Evolutionary conservation across 1,284 basidiomycete genomes (phyloP).

Genomic region (Marasmius sp.): DNA sequence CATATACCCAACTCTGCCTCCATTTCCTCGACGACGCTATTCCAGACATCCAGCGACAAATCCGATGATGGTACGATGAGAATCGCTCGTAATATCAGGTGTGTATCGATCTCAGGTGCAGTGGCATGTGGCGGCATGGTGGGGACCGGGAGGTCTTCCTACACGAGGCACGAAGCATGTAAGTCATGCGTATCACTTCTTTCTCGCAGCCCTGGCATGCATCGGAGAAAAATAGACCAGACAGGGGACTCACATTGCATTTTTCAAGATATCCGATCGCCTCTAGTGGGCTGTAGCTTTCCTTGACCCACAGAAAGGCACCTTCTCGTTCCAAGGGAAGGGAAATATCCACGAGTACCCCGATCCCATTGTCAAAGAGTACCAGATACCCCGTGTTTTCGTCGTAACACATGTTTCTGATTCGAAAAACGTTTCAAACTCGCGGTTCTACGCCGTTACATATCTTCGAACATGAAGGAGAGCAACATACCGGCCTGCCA

Average conservation of each 20-base stretch:
- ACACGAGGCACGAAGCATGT: constrained; percentile 5
- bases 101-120: constrained; percentile 34
- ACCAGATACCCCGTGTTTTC: constrained; percentile 41
- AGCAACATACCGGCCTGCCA: constrained; percentile 44
- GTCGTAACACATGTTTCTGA: constrained; percentile 55
- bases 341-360: constrained; percentile 52
- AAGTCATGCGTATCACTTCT: not conserved
- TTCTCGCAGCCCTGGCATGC: not conserved
- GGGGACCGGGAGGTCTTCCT: constrained; percentile 39
- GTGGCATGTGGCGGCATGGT: constrained; percentile 36
- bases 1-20: constrained; percentile 20
- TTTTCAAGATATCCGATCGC: constrained; percentile 57
- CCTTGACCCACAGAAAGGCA: constrained; percentile 43
- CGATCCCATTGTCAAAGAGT: constrained; percentile 45
- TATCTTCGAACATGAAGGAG: constrained; percentile 8
- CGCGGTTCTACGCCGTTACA: constrained; percentile 5
- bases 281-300: constrained; percentile 49
- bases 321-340: constrained; percentile 44
- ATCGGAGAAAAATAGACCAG: not conserved
- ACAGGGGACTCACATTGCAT: constrained; percentile 34
- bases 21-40: constrained; percentile 33
- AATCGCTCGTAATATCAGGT: constrained; percentile 50
- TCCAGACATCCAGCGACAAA: constrained; percentile 48
- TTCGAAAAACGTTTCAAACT: constrained; percentile 1
- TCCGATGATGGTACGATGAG: constrained; percentile 44